Base-by-base conservation (phyloP, 768 basidiomycete genomes). In the Rhodotorula paludigena region DNA sequence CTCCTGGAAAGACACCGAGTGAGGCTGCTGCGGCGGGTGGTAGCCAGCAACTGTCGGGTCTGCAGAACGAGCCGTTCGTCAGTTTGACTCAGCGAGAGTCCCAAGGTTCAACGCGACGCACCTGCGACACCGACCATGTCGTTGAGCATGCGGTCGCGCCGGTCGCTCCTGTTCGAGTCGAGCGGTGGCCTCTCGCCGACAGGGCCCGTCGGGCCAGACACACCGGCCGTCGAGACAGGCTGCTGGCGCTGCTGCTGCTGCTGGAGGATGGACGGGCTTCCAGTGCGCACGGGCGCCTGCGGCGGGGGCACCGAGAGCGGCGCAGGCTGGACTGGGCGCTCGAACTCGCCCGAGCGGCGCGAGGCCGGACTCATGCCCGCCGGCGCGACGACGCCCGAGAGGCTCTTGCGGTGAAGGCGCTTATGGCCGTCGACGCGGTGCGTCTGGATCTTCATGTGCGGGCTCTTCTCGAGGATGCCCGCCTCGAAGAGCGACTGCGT, bases 381-480 rank as follows among this genome's bases (percentile, higher is more conserved):
- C 2, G 48, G 47, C 42, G 45, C 1, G 33, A 49, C 21, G 48
- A 39, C 30, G 38, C 39, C 44, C 45, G 42, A 33, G 15, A 67
- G 35, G 36, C 48, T 53, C 57, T 68, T 68, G 38, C 67, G 57
- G 57, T 68, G 67, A 0, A 68, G 62, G 25, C 63, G 63, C 57
- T 68, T 63, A 52, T 64, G 57, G 7, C 67, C 67, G 11, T 47
- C 35, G 7, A 49, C 41, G 25, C 42, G 35, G 32, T 54, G 36
- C 36, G 67, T 68, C 47, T 63, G 61, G 30, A 68, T 68, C 30
- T 60, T 36, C 53, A 68, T 55, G 62, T 68, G 67, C 33, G 62
- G 62, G 14, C 57, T 60, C 20, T 53, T 52, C 28, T 63, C 58
- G 47, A 68, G 35, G 32, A 54, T 45, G 15, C 58, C 66, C 7